Base-by-base conservation (phyloP, 768 basidiomycete genomes). In the Pisolithus marmoratus region DNA sequence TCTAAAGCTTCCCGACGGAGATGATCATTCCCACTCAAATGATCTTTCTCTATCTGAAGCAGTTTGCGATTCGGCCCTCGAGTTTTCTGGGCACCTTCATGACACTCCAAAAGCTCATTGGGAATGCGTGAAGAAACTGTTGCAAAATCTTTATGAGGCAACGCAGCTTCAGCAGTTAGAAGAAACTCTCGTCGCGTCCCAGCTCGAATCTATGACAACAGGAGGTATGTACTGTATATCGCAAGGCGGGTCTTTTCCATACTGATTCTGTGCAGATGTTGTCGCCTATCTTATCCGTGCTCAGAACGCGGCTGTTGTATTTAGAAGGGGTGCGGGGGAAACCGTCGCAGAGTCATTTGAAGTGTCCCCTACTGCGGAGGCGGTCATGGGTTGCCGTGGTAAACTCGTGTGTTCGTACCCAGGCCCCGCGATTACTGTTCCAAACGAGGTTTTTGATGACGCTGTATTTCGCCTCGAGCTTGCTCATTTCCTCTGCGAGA, bases 231-330 rank as follows among this genome's bases (percentile, higher is more conserved):
- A n/a, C 29, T 11, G 9, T 31, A 8, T 14, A 8, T 29, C 2
- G 11, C 36, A n/a, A 36, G 26, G 45, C 19, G 19, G 4, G 1
- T 15, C 11, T 26, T 19, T 22, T n/a, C n/a, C n/a, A 53, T 14
- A 52, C 12, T 12, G 7, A 15, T 5, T 2, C 29, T 9, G 29
- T 6, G 23, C 43, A 79, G 79, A 72, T 42, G 59, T 69, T 22
- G 48, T 72, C 15, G 62, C 62, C 15, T 63, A 78, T 38, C 63
- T 67, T 9, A 65, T 81, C 22, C 63, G 65, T 8, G 67, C 69
- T 2, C 79, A 80, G 51, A 81, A 81, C 45, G 76, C 79, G 0
- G 75, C 64, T 19, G 50, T 81, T 1, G 60, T 80, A 11, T 51
- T 75, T 12, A 66, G 70, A 42, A 61, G 59, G 48, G 29, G 52